These are phyloP conservation scores for Cryptosporidium sp. DNA, from an alignment of 169 alveolate species.

Conservation along the genomic window DNA sequence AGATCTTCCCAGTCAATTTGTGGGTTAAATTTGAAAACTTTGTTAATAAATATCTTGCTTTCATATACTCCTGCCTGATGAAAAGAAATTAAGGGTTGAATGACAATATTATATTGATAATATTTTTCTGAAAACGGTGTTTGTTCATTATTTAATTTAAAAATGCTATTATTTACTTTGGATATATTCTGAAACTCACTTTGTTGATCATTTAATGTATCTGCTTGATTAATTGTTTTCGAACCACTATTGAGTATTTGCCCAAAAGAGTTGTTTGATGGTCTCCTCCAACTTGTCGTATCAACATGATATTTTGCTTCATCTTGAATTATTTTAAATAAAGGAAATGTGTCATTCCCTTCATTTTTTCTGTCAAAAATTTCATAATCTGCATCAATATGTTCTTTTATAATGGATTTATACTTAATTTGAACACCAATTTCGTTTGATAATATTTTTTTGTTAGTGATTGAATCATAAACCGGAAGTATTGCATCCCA, in stretches of 20 bases:
- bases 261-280: slow-evolving; percentile 22
- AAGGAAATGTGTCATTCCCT: slow-evolving; percentile 1
- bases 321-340: slow-evolving; percentile 1
- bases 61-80: slow-evolving; percentile 64
- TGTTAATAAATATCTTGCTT: slow-evolving; percentile 28
- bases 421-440: slow-evolving; percentile 21
- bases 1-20: slow-evolving; percentile 41
- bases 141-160: background rate
- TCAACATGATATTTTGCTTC: background rate
- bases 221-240: background rate
- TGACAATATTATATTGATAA: slow-evolving; percentile 14
- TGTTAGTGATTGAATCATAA: slow-evolving; percentile 26
- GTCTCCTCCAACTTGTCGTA: background rate
- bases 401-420: background rate
- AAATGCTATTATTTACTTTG: background rate
- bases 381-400: background rate
- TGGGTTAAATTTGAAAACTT: slow-evolving; percentile 25
- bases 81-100: slow-evolving; percentile 50
- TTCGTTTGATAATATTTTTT: slow-evolving; percentile 16
- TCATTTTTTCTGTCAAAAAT: background rate
- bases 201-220: background rate
- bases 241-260: background rate
- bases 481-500: slow-evolving; percentile 61
- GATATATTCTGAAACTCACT: background rate
- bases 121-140: background rate